Evolutionary conservation across 208 protist genomes (phyloP).

Genomic region (Leptomonas pyrrhocoris): DNA sequence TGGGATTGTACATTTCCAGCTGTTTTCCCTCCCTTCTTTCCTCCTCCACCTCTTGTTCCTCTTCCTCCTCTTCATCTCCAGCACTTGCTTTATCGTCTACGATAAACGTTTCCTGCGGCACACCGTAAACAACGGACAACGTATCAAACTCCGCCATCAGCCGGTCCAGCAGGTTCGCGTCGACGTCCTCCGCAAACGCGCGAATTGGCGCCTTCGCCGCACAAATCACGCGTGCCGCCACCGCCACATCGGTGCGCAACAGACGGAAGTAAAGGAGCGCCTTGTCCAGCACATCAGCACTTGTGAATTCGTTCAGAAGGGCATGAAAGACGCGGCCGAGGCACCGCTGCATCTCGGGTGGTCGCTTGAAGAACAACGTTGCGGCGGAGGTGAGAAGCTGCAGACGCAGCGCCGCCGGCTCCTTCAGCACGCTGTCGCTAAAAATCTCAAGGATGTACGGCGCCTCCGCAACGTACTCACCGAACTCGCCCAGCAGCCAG

Average conservation of each 20-base stretch:
- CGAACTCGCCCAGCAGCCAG: slow-evolving; percentile 93
- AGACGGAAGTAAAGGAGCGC: slow-evolving; percentile 89
- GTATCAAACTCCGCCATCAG: slow-evolving; percentile 93
- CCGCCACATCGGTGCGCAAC: slow-evolving; percentile 49
- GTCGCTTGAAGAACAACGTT: slow-evolving; percentile 93
- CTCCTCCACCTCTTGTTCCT: slow-evolving; percentile 22
- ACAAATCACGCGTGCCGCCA: slow-evolving; percentile 60
- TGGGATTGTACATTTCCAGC: no score
- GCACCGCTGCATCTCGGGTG: slow-evolving; percentile 88
- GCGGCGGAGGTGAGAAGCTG: slow-evolving; percentile 89
- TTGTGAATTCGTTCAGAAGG: slow-evolving; percentile 80
- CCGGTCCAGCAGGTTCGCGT: slow-evolving; percentile 64
- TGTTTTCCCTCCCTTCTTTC: slow-evolving; percentile 8
- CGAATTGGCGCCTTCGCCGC: slow-evolving; percentile 48
- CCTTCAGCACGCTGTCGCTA: slow-evolving; percentile 40
- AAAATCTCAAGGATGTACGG: slow-evolving; percentile 93
- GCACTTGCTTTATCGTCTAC: not conserved
- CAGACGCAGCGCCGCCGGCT: slow-evolving; percentile 61
- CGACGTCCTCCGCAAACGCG: slow-evolving; percentile 72
- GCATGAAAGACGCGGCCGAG: slow-evolving; percentile 80
- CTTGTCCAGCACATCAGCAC: slow-evolving; percentile 87
- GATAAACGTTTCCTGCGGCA: slow-evolving; percentile 50
- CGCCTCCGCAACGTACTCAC: slow-evolving; percentile 83
- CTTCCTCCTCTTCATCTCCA: slow-evolving; percentile 21
- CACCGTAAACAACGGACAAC: slow-evolving; percentile 82